Evolutionary conservation across 228 moss, liverwort and hornwort genomes (phyloP), one percentile per base, ranked within the genome.

Genomic region (Sphagnum fallax): DNA sequence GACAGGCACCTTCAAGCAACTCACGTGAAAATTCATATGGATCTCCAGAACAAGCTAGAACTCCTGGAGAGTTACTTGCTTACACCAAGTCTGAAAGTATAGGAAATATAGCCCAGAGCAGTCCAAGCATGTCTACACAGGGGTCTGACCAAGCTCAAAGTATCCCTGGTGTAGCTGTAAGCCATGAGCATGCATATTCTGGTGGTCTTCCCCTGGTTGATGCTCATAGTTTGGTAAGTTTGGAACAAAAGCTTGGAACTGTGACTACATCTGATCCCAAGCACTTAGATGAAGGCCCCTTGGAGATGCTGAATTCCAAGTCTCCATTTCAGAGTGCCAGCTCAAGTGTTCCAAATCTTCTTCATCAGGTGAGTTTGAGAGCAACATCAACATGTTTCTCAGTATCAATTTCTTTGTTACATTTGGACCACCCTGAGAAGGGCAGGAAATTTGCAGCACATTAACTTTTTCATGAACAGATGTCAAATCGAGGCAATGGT

Each of bases 401-500:
- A 68, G 68, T 53, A 32, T 14, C 52, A 15, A 8, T 18, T 52
- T 68, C 4, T 60, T 10, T 16, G 5, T 5, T 10, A 16, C 47
- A 51, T 60, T 11, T 60, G 15, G 59, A 11, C 11, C 11, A 15
- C 59, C 15, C 12, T 15, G 59, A 60, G 11, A 60, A 60, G 59
- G 1, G 12, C 59, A 11, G 59, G 11, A 60, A 60, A 60, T 11
- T 11, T 60, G 32, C 59, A 60, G 59, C 2, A 1, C 59, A 2
- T 32, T 32, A 32, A 32, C 32, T 32, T 32, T 32, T 32, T 32
- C 32, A 64, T 16, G 47, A 63, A 49, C 73, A 91, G 97, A 83
- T 91, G 91, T 86, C 81, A 70, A 89, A 88, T 69, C 85, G 88
- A 84, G 87, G 80, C 69, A 78, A 80, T 78, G 79, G 76, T n/a